Base-by-base conservation (phyloP, 2,329 filamentous ascomycete genomes). In the Fusarium newnesense region DNA sequence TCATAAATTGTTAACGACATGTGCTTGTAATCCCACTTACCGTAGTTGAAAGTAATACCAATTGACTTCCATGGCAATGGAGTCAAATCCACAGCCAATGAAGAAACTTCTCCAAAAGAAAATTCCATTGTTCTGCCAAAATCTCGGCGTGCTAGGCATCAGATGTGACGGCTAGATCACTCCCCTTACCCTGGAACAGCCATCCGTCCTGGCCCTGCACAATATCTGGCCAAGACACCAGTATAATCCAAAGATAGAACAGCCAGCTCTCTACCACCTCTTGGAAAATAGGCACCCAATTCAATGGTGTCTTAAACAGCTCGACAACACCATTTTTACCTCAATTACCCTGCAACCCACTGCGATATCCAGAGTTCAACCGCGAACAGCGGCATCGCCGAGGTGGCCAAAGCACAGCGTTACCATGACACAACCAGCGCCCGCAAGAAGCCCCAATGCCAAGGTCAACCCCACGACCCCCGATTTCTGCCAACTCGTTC, bases 361-460 rank as follows among this genome's bases (percentile, higher is more conserved):
- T 15, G 32, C 32, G 19, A 28, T 6, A 26, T 30, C 39, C 50
- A 57, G 37, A 24, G 30, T 43, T 34, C 28, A 54, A 18, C 46
- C 36, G 28, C 5, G 21, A 40, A 44, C 21, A 26, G 12, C 32
- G 39, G 36, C 24, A 47, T 60, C 30, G 52, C 42, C 54, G 36
- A 43, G 30, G 34, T 54, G 30, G 49, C 37, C 26, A 54, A 42
- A 40, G 32, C 24, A 49, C 49, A 43, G n/a, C 32, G 26, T 69
- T 39, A 47, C 39, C 28, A 24, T 65, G 62, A 40, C 62, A 62
- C 30, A 26, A 46, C 40, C 11, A 44, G 47, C 66, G 67, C 52
- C 67, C 67, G 66, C 66, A 69, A 69, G 21, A 60, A 59, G 21
- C 46, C 40, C 47, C 40, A 42, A 46, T 37, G 47, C 44, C 26